Percentiles rank a stretch among this genome's conserved stretches.
Evolutionary conservation across 2,329 filamentous ascomycete genomes (phyloP).

Genomic region (Xylaria sp.): DNA sequence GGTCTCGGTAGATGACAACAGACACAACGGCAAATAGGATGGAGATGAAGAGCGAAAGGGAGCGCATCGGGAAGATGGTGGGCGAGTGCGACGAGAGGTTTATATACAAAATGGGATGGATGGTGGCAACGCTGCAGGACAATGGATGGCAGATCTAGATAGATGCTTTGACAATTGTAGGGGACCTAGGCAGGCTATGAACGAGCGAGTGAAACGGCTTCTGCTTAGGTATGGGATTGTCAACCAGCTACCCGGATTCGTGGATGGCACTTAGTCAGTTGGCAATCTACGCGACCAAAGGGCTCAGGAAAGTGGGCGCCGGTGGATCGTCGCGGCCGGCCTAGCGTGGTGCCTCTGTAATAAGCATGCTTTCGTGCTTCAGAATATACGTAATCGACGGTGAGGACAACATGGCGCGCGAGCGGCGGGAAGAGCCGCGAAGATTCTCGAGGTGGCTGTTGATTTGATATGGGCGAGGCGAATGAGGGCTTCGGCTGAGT

Average conservation of each 20-base stretch:
- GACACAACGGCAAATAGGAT: conserved; percentile 48
- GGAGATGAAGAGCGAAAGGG: conserved; percentile 46
- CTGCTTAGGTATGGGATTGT: not conserved
- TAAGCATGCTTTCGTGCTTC: not conserved
- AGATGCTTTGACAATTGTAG: not conserved
- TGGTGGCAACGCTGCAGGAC: not conserved
- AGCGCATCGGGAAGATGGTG: conserved; percentile 44
- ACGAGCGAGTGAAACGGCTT: not conserved
- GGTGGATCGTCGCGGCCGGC: conserved; percentile 4
- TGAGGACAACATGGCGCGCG: not conserved
- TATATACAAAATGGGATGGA: conserved; percentile 25
- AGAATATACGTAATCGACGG: not conserved
- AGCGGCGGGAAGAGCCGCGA: conserved; percentile 8
- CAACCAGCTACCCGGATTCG: too few species aligned
- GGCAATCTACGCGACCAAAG: too few species aligned
- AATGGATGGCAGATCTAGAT: conserved; percentile 1
- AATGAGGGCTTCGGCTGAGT: not conserved
- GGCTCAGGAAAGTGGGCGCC: not conserved
- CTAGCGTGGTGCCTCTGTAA: conserved; percentile 1
- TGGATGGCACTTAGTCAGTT: too few species aligned
- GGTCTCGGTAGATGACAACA: conserved; percentile 42
- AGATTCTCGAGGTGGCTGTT: conserved; percentile 5
- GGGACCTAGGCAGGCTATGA: not conserved
- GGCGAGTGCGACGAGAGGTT: conserved; percentile 19
- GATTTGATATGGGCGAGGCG: conserved; percentile 9